These are phyloP conservation scores for Camelina laxa DNA, from an alignment of 345 rosid genomes.

Conservation along the genomic window DNA sequence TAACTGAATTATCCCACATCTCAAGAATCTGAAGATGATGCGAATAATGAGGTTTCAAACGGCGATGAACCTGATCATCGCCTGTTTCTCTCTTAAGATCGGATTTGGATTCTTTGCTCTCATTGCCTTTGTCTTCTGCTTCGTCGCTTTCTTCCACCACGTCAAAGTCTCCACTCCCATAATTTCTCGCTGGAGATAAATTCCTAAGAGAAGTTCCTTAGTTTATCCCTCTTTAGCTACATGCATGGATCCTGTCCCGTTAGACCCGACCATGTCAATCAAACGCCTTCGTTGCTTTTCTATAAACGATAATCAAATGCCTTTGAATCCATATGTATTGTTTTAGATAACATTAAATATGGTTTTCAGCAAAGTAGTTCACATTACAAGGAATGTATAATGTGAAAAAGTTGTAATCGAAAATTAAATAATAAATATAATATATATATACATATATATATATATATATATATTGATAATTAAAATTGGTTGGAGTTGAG, in stretches of 20 bases:
- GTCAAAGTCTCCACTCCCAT: conserved; percentile 49
- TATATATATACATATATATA: too few species aligned
- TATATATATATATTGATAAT: too few species aligned
- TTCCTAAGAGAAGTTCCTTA: not conserved
- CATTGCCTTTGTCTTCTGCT: conserved; percentile 70
- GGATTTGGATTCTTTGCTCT: conserved; percentile 73
- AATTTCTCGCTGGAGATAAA: conserved; percentile 9
- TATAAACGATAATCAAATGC: too few species aligned
- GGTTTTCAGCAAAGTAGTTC: conserved; percentile 4
- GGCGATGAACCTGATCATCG: conserved; percentile 58
- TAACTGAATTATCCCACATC: too few species aligned
- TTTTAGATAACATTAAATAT: too few species aligned
- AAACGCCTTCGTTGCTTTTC: not conserved
- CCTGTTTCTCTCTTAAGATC: conserved; percentile 67
- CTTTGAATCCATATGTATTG: too few species aligned
- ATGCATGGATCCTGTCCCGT: not conserved
- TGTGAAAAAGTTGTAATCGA: not conserved
- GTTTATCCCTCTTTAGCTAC: not conserved
- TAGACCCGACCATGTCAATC: not conserved
- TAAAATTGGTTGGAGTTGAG: too few species aligned
- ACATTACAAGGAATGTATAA: not conserved
- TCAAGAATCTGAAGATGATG: conserved; percentile 26
- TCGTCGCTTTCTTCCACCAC: conserved; percentile 71
- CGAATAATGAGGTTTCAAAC: conserved; percentile 40
- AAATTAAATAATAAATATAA: not conserved